Base-by-base conservation (phyloP, 306 rosid species). In the Dryas alaskensis region DNA sequence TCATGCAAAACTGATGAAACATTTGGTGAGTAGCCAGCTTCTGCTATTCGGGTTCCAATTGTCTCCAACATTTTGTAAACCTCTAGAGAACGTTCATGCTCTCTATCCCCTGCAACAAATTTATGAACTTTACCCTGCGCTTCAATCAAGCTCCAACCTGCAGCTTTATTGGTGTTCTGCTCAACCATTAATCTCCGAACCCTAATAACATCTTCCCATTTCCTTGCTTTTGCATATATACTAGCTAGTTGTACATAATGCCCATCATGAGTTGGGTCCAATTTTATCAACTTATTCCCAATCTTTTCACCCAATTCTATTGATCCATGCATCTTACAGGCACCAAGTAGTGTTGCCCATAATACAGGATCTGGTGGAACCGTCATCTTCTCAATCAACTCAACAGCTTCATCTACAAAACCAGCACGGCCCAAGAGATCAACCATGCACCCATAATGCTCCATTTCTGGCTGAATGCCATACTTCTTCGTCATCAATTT, bases 371-470 rank as follows among this genome's bases (percentile, higher is more conserved):
- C 94, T 0, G 91, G 96, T 0, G 68, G 59, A 77, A 79, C 72
- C 5, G 53, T 52, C 96, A 90, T 87, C 27, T 66, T 71, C 47
- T 85, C 89, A 60, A 88, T 79, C 87, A 89, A 69, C 37, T 75
- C 75, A 19, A 78, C 72, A 0, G 91, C 96, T 74, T 90, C 94
- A 40, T 86, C 76, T n/a, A 92, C 69, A 31, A 89, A 82, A 4
- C 96, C 89, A 5, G 86, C 83, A 40, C 89, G 92, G 52, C 87
- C 82, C 45, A 88, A 79, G 46, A 92, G 89, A 82, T 90, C 98
- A 77, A 92, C 91, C 96, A 92, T 85, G 82, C 96, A 92, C 17
- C 96, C 98, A 52, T 85, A 88, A 52, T 92, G 98, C 84, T 92
- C 98, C 98, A 92, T 86, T 75, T 86, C 98, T 4, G 89, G 88